Evolutionary conservation across 768 basidiomycete genomes (phyloP).

Genomic region (Cubamyces sp.): DNA sequence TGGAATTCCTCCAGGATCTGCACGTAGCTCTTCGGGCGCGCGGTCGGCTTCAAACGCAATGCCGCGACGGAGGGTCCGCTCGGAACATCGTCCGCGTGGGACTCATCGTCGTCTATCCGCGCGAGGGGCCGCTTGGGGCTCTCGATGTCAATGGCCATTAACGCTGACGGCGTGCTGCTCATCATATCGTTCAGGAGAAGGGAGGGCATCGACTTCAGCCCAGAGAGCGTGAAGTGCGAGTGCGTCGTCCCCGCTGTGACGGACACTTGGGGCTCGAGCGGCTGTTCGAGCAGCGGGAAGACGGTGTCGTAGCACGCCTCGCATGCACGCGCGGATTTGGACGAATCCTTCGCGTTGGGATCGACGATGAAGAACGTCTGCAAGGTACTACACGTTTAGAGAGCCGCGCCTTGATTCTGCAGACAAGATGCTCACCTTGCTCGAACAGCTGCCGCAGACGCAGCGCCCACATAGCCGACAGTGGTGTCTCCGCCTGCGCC

Average conservation of each 20-base stretch:
- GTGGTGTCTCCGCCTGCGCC: slow-evolving; percentile 81
- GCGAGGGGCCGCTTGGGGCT: slow-evolving; percentile 30
- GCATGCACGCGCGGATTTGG: slow-evolving; percentile 79
- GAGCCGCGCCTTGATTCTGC: neutral
- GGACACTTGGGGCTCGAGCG: neutral
- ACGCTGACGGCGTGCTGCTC: slow-evolving; percentile 34
- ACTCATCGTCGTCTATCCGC: slow-evolving; percentile 27
- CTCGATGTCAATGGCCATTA: slow-evolving; percentile 47
- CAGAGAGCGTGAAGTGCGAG: slow-evolving; percentile 54
- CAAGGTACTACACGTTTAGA: slow-evolving; percentile 41
- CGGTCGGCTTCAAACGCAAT: slow-evolving; percentile 37
- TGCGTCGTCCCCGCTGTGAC: slow-evolving; percentile 29
- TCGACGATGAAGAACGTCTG: slow-evolving; percentile 88
- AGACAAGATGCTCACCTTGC: slow-evolving; percentile 54
- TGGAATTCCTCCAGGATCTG: slow-evolving; percentile 70
- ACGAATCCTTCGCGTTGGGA: slow-evolving; percentile 43
- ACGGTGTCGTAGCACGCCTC: slow-evolving; percentile 86
- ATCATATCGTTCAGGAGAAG: slow-evolving; percentile 40
- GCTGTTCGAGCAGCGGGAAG: slow-evolving; percentile 62
- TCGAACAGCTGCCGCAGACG: slow-evolving; percentile 85
- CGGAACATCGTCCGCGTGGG: slow-evolving; percentile 2
- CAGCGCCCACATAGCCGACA: slow-evolving; percentile 86
- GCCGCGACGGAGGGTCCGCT: slow-evolving; percentile 23
- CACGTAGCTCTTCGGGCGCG: slow-evolving; percentile 65
- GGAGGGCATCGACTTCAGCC: slow-evolving; percentile 60